phyloP scores from a whole-genome alignment of 2,329 filamentous ascomycete genomes.

The Sarocladium oryzae region DNA sequence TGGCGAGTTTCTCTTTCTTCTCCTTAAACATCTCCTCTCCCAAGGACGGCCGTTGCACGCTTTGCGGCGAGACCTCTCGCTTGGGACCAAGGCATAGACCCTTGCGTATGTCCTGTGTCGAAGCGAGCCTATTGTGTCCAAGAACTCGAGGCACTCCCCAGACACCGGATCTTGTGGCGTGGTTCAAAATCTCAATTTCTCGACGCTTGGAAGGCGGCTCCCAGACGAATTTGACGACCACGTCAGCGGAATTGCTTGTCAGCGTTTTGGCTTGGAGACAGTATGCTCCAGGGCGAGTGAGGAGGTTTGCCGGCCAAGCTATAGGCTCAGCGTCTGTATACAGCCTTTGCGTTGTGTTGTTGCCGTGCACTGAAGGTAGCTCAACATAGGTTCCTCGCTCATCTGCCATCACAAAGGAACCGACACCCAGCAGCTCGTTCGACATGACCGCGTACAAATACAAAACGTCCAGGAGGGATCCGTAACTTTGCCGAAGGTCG shows the following conservation, averaged over 20 bases:
- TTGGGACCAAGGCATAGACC: background rate
- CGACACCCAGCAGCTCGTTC: slow-evolving; percentile 11
- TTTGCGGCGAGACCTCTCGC: background rate
- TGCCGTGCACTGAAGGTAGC: background rate
- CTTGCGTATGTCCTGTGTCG: background rate
- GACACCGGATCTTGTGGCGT: background rate
- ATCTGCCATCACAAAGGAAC: slow-evolving; percentile 9
- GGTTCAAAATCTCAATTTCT: background rate
- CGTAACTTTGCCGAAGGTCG: background rate
- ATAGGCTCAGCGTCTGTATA: background rate
- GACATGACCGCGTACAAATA: slow-evolving; percentile 12
- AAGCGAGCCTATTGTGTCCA: background rate
- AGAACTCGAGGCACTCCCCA: slow-evolving; percentile 4
- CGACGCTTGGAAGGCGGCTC: background rate
- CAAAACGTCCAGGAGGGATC: slow-evolving; percentile 10
- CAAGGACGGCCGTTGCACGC: background rate
- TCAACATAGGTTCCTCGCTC: slow-evolving; percentile 7
- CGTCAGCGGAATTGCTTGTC: background rate
- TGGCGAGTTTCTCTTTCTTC: background rate
- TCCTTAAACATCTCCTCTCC: slow-evolving; percentile 1
- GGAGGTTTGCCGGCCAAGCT: background rate
- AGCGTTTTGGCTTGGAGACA: background rate
- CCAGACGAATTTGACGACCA: slow-evolving; percentile 7
- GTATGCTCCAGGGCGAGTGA: background rate
- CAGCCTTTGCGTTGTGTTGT: slow-evolving; percentile 5